Base-by-base conservation (phyloP, 1,284 basidiomycete species). In the Sporisorium scitamineum region DNA sequence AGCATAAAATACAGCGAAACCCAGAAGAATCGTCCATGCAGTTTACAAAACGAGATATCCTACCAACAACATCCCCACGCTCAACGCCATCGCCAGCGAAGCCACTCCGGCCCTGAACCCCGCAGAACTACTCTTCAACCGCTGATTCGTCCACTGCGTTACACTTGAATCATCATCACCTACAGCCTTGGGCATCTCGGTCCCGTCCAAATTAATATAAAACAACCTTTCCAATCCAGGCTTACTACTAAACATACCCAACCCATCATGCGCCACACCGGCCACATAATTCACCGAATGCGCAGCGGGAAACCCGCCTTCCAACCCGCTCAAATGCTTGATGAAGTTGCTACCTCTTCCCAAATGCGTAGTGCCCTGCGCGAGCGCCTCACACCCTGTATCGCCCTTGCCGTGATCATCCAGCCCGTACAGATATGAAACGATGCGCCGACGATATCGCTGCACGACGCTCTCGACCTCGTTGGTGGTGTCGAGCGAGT, bases 281-380 rank as follows among this genome's bases (percentile, higher is more conserved):
- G 52, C 20, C 16, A 80, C 60, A 42, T 63, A 80, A 26, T 80
- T 61, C n/a, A 80, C 78, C 14, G 62, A 56, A 41, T 80, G 78
- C 2, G 66, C 39, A 1, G 32, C 37, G 0, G 76, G 70, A 24
- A 75, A 71, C 16, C 70, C 67, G 6, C 70, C 69, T 2, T 71
- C 53, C 55, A 79, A 48, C 22, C 42, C 16, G 6, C 18, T 47
- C 18, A 79, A 52, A 26, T 80, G 78, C 16, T 41, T 4, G 11
- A 80, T 20, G 54, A 66, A 80, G 56, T 79, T 79, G 1, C 73
- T 29, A 2, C 78, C 78, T 14, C 78, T 42, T 9, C 55, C 55
- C 6, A 80, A 45, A 62, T 80, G 78, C n/a, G 61, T 73, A 5
- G 55, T 53, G 0, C 78, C 78, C 37, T 80, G 72, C 2, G 67